phyloP scores from a whole-genome alignment of 371 early-diverging fungal species.

The Sporodiniella umbellata region DNA sequence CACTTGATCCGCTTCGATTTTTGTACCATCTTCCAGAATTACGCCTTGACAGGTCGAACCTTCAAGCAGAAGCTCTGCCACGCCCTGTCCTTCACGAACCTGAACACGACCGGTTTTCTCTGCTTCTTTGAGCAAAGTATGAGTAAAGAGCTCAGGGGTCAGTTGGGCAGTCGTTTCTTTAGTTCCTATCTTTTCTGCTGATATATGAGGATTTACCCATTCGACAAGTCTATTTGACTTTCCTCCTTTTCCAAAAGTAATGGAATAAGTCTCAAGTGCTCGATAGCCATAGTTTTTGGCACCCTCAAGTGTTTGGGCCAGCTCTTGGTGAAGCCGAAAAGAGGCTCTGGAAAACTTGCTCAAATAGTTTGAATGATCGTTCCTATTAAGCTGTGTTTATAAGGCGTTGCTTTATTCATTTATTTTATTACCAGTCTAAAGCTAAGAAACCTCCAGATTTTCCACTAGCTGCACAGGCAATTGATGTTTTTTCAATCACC shows the following conservation, averaged over 20 bases:
- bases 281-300: conserved; percentile 58
- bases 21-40: conserved; percentile 21
- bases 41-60: conserved; percentile 26
- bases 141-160: conserved; percentile 54
- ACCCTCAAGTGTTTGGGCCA: conserved; percentile 56
- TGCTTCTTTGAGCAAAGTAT: conserved; percentile 44
- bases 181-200: conserved; percentile 46
- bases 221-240: conserved; percentile 8
- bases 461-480: conserved; percentile 67
- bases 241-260: conserved; percentile 26
- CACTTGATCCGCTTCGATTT: conserved; percentile 26
- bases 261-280: conserved; percentile 48
- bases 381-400: conserved; percentile 20
- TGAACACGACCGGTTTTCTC: conserved; percentile 24
- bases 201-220: conserved; percentile 45
- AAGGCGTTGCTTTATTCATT: not conserved
- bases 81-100: conserved; percentile 18
- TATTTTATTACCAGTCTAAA: conserved; percentile 45
- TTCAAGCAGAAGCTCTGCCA: conserved; percentile 12
- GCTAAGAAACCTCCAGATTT: conserved; percentile 76
- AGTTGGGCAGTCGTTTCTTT: conserved; percentile 59
- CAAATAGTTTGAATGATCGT: conserved; percentile 42
- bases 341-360: conserved; percentile 50
- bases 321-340: conserved; percentile 58
- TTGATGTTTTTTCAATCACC: conserved; percentile 52